Base-by-base conservation (phyloP, 805 yeast genomes). In the Yamadazyma paraphyllophila region DNA sequence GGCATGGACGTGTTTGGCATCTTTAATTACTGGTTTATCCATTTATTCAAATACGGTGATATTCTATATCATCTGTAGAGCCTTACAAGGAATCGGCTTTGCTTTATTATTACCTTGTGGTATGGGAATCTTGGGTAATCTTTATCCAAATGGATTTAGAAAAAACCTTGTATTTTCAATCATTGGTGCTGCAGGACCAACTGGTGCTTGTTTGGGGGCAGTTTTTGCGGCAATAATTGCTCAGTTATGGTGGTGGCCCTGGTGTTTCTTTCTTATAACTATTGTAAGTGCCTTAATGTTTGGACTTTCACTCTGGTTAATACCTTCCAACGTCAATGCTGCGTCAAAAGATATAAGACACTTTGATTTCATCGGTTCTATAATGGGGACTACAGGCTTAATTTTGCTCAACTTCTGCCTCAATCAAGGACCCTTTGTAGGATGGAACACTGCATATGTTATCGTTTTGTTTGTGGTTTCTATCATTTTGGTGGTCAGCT, bases 371-470 rank as follows among this genome's bases (percentile, higher is more conserved):
- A 30, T 59, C 45, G 72, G 61, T 34, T 67, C 84, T 0, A 13
- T 65, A 0, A 48, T 78, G 11, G 91, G 88, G 3, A 76, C 85
- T 4, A 46, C 65, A 5, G 88, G 88, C 0, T 61, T 87, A 39
- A 71, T 84, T 2, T 58, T 86, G 29, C 69, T 87, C 59, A 85
- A 82, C 53, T 81, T 85, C 58, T 79, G 80, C 2, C 80, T 88
- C 81, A 85, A 83, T 54, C 90, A 87, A 59, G 92, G 85, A 2
- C 88, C 92, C 0, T 72, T 77, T 4, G 83, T 68, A 2, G 88
- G 91, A 15, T 86, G 92, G 92, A 54, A 62, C 9, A 58, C 57
- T 1, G 74, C 82, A 0, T 85, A 85, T 52, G 76, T 82, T 35
- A 77, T 82, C 35, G 80, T 71, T 0, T 58, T 86, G 10, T 62